Percentiles rank a stretch among this genome's conserved stretches.
Evolutionary conservation across 208 protist genomes (phyloP).

Genomic region (Acanthamoeba sp.): DNA sequence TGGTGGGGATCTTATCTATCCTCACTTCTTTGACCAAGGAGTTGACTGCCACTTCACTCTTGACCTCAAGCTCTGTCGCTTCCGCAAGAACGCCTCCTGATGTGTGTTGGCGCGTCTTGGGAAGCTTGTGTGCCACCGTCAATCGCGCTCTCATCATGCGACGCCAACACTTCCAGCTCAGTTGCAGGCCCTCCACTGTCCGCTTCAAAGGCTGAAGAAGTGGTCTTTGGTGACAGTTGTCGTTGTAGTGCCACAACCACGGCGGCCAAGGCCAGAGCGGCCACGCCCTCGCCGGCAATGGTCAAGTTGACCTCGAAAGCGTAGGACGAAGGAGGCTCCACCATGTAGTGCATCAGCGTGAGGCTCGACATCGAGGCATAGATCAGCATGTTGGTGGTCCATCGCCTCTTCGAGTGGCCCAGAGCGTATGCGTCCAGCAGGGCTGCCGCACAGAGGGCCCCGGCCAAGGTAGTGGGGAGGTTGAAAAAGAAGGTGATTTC

Average conservation of each 20-base stretch:
- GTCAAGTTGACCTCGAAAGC: conserved; percentile 72
- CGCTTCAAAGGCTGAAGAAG: too few species aligned
- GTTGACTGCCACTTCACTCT: background rate
- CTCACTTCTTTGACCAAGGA: too few species aligned
- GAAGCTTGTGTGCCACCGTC: too few species aligned
- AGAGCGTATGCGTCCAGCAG: background rate
- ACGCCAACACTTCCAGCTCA: too few species aligned
- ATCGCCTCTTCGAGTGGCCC: background rate
- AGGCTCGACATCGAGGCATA: conserved; percentile 2
- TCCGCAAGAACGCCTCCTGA: too few species aligned
- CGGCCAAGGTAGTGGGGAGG: background rate
- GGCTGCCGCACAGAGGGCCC: background rate
- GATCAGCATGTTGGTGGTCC: background rate
- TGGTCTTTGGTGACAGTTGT: too few species aligned
- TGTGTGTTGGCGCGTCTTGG: too few species aligned
- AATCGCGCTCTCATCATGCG: too few species aligned
- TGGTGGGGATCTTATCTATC: too few species aligned
- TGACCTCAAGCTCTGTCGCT: background rate
- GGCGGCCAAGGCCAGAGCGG: background rate
- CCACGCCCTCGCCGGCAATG: conserved; percentile 73
- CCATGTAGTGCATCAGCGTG: conserved; percentile 39
- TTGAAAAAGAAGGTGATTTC: conserved; percentile 65
- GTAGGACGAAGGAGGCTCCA: conserved; percentile 15
- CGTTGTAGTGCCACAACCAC: too few species aligned
- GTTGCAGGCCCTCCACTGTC: too few species aligned